Conservation (phyloP, 768 basidiomycete genomes). For the Rickenella mellea region DNA sequence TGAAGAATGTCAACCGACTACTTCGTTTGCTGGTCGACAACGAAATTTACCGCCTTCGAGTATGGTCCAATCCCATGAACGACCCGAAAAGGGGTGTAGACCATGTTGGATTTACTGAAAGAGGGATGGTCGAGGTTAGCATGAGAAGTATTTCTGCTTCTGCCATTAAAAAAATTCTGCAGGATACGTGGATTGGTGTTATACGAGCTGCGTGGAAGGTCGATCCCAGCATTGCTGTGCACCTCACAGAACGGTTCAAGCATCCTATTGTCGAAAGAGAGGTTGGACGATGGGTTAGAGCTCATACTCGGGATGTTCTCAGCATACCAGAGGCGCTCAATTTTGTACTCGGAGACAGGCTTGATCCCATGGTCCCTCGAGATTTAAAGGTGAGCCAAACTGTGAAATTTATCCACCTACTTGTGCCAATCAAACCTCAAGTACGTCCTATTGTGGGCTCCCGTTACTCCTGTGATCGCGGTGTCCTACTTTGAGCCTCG, state of each 20-base stretch:
- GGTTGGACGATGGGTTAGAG: conserved; percentile 64
- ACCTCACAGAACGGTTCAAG: conserved; percentile 87
- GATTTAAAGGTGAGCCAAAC: conserved; percentile 60
- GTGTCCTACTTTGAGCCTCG: conserved; percentile 79
- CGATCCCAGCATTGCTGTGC: conserved; percentile 73
- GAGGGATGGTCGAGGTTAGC: conserved; percentile 55
- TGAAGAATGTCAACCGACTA: conserved; percentile 63
- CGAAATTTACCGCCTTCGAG: conserved; percentile 75
- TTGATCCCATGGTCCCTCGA: conserved; percentile 45
- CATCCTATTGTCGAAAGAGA: conserved; percentile 54
- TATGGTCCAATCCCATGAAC: conserved; percentile 85
- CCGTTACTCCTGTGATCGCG: conserved; percentile 77
- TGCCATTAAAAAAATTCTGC: conserved; percentile 6
- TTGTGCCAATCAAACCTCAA: conserved; percentile 22
- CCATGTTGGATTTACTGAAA: conserved; percentile 44
- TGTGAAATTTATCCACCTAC: conserved; percentile 1
- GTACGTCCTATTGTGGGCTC: conserved; percentile 84
- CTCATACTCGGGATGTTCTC: conserved; percentile 58
- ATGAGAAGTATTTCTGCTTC: too few relatives aligned
- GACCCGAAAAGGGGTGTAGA: conserved; percentile 64
- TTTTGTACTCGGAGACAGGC: conserved; percentile 66
- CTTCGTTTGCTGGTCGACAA: conserved; percentile 83
- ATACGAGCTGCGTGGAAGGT: conserved; percentile 74
- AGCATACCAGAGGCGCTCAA: conserved; percentile 74
- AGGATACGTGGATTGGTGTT: conserved; percentile 60